Base-by-base conservation (phyloP, 106 monocot genomes). In the Narthecium ossifragum region DNA sequence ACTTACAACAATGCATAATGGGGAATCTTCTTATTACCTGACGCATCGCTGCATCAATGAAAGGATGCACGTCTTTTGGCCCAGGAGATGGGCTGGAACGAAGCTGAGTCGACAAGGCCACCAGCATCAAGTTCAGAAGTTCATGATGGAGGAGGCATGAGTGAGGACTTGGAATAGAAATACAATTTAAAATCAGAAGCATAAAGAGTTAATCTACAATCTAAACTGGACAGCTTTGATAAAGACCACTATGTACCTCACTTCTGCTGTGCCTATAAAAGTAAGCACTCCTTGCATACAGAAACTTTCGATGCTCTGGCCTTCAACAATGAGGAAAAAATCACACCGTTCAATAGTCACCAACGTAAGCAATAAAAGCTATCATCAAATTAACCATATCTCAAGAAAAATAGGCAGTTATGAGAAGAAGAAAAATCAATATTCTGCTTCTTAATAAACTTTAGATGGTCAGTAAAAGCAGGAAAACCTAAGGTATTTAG, bases 31-130 rank as follows among this genome's bases (percentile, higher is more conserved):
- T 56, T 10, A 41, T 25, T 28, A 90, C 96, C 86, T 96, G 96
- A 66, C 57, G 30, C 90, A 90, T 96, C 63, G 90, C 75, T 46
- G 84, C 90, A 84, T 90, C 96, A 66, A 96, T 67, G 66, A 86
- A 90, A 43, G 90, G 96, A 69, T 96, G 96, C 24, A 77, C 68
- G 72, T 86, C 83, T 55, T 78, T 81, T 23, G 67, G 71, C 34
- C 75, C 96, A 57, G 81, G 90, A 27, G 80, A 81, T 69, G 90
- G 86, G 25, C 80, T 84, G 62, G 86, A 84, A 71, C 86, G 65
- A 37, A 96, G 84, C 59, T 86, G 96, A 69, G 96, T 96, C 34
- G 96, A 96, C 84, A 96, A 83, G 22, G 81, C 84, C 45, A 84
- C 90, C 56, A 96, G 55, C 73, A 90, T 63, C 53, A 96, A 90